Percentiles rank a stretch among this genome's conserved stretches.
Evolutionary conservation across 208 protist genomes (phyloP).

Genomic region (Acanthamoeba castellanii): DNA sequence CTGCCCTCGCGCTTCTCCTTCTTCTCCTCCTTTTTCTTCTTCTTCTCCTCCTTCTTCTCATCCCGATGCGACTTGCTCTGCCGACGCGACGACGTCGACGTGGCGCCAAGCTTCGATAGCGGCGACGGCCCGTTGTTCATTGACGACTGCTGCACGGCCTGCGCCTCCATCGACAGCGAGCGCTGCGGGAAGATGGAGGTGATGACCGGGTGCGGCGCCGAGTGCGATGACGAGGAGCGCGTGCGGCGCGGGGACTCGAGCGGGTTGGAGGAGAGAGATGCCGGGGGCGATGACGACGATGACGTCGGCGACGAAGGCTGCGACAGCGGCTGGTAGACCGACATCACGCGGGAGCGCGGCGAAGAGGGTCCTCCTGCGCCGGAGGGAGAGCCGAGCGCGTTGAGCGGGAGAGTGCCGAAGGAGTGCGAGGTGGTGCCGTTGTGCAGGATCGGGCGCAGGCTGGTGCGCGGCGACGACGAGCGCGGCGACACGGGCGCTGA

Average conservation of each 20-base stretch:
- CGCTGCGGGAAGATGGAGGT: background rate
- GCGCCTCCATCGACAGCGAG: background rate
- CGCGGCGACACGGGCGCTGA: background rate
- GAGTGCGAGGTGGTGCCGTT: constrained; percentile 17
- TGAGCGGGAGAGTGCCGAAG: background rate
- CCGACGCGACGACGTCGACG: constrained; percentile 3
- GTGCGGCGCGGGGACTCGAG: constrained; percentile 31
- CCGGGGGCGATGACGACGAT: background rate
- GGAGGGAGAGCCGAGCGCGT: background rate
- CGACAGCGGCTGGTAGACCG: background rate
- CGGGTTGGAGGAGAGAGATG: background rate
- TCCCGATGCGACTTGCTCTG: background rate
- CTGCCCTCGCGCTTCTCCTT: constrained; percentile 38
- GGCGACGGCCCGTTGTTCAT: background rate
- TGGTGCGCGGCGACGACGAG: background rate
- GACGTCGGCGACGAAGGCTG: background rate
- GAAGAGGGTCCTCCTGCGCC: background rate
- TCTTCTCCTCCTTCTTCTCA: constrained; percentile 31
- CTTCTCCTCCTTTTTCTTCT: constrained; percentile 44
- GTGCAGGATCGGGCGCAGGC: background rate
- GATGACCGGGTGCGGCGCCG: background rate
- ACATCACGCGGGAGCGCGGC: background rate
- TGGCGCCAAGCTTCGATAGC: background rate
- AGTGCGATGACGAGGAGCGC: background rate
- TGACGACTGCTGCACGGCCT: background rate